Conservation (phyloP, 2,329 filamentous ascomycete species). For the Fusarium sp. region DNA sequence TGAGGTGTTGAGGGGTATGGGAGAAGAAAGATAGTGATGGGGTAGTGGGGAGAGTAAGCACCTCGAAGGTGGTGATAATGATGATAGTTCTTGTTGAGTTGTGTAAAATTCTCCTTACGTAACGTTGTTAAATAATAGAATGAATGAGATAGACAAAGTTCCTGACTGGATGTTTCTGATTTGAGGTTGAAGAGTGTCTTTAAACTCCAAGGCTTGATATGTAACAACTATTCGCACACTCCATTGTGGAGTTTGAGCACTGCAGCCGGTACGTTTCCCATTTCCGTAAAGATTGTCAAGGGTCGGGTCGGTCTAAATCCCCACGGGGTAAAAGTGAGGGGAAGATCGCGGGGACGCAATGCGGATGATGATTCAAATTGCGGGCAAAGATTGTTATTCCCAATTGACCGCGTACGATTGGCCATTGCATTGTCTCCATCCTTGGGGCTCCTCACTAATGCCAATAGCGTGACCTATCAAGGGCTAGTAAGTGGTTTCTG, state of each 20-base stretch:
- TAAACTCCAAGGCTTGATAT: conserved; percentile 2
- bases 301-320: conserved; percentile 19
- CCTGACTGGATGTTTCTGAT: background rate
- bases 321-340: conserved; percentile 32
- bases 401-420: background rate
- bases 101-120: accelerated
- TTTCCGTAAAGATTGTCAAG: background rate
- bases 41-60: background rate
- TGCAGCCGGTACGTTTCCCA: background rate
- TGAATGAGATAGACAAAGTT: background rate
- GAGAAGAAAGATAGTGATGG: background rate
- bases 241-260: background rate
- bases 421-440: background rate
- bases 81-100: background rate
- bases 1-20: background rate
- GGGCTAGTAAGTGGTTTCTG: background rate
- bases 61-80: background rate
- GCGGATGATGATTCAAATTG: conserved; percentile 14
- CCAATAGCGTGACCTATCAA: background rate
- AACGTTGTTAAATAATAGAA: background rate
- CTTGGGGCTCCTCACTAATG: background rate
- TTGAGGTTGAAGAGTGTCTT: conserved; percentile 17
- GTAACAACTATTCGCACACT: background rate
- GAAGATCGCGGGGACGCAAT: conserved; percentile 21
- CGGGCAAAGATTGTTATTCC: background rate